These are phyloP conservation scores for Mycoemilia scoparia DNA, from an alignment of 192 early-diverging fungal species.

Conservation along the genomic window DNA sequence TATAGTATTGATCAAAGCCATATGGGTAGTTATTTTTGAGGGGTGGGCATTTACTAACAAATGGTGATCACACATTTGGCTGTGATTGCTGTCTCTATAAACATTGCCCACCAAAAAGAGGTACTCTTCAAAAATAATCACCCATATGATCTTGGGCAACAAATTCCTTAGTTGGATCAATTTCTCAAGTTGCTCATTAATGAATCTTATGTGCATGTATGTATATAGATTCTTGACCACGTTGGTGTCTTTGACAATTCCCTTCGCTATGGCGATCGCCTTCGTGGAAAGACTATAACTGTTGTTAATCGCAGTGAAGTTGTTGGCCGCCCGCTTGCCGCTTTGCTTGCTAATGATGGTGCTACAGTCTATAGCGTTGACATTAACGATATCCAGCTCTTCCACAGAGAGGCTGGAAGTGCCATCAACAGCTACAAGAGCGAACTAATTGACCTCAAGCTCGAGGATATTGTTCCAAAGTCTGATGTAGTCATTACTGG, in stretches of 20 bases:
- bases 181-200: too few species aligned
- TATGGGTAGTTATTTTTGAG: too few species aligned
- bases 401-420: slow-evolving; percentile 47
- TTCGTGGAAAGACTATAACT: slow-evolving; percentile 83
- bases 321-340: slow-evolving; percentile 92
- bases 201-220: too few species aligned
- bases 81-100: too few species aligned
- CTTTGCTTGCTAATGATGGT: slow-evolving; percentile 93
- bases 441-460: slow-evolving; percentile 42
- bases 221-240: slow-evolving; percentile 85
- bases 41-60: too few species aligned
- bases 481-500: slow-evolving; percentile 98
- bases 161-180: too few species aligned
- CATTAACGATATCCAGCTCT: slow-evolving; percentile 67
- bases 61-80: too few species aligned
- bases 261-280: slow-evolving; percentile 80
- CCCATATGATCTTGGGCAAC: too few species aligned
- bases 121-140: too few species aligned
- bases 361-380: slow-evolving; percentile 94
- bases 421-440: slow-evolving; percentile 47
- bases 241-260: slow-evolving; percentile 83
- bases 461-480: slow-evolving; percentile 62
- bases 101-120: too few species aligned
- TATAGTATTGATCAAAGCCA: neutral
- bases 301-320: slow-evolving; percentile 93